Evolutionary conservation across 2,329 filamentous ascomycete species (phyloP).

Genomic region (Pleomassaria siparia): DNA sequence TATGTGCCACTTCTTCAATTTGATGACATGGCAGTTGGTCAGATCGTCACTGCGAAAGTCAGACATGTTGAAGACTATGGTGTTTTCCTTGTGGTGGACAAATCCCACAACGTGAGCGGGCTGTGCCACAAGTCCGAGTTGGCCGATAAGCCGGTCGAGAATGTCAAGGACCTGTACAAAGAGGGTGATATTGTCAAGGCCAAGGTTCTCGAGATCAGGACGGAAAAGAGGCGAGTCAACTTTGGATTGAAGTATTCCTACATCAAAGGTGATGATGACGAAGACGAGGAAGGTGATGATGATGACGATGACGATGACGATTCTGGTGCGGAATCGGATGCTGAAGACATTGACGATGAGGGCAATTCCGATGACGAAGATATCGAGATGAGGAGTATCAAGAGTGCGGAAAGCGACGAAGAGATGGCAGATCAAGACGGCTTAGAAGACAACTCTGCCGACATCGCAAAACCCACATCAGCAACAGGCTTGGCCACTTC

Average conservation of each 20-base stretch:
- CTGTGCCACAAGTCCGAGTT: slow-evolving; percentile 92
- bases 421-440: slow-evolving; percentile 36
- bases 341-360: slow-evolving; percentile 48
- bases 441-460: slow-evolving; percentile 21
- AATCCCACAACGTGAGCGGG: slow-evolving; percentile 85
- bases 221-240: slow-evolving; percentile 74
- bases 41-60: slow-evolving; percentile 84
- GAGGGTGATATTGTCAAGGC: slow-evolving; percentile 94
- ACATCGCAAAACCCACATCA: slow-evolving; percentile 18
- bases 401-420: slow-evolving; percentile 33
- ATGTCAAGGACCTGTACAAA: slow-evolving; percentile 86
- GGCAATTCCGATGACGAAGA: slow-evolving; percentile 47
- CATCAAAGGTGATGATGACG: slow-evolving; percentile 63
- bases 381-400: slow-evolving; percentile 49
- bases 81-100: slow-evolving; percentile 88
- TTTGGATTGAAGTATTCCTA: slow-evolving; percentile 93
- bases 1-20: slow-evolving; percentile 74
- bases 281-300: slow-evolving; percentile 42
- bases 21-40: slow-evolving; percentile 74
- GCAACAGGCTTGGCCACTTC: slow-evolving; percentile 65
- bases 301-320: slow-evolving; percentile 39
- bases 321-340: slow-evolving; percentile 29
- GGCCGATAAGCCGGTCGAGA: slow-evolving; percentile 77
- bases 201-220: slow-evolving; percentile 77
- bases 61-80: slow-evolving; percentile 94